A percentile compares a stretch with the other conserved stretches of the same genome.
phyloP scores from a whole-genome alignment of 2,329 filamentous ascomycete genomes.

The Curvularia verruculosa region DNA sequence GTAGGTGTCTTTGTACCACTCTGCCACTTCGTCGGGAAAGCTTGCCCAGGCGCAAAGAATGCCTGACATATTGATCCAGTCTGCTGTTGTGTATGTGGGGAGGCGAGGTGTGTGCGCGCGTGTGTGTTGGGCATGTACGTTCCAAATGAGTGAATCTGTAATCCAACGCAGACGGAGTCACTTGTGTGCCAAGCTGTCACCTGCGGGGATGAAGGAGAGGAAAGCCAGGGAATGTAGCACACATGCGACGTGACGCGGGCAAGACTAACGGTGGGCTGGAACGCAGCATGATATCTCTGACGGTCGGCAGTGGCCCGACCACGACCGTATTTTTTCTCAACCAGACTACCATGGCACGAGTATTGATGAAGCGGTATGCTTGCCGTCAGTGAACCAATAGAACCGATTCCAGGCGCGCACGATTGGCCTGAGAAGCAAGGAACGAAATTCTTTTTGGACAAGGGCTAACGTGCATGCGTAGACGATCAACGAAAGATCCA shows the following conservation, averaged over 20 bases:
- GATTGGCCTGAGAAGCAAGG: conserved; percentile 8
- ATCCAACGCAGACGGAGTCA: background rate
- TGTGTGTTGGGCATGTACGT: background rate
- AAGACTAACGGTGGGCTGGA: conserved; percentile 6
- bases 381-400: conserved; percentile 11
- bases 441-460: conserved; percentile 9
- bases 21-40: conserved; percentile 15
- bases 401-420: background rate
- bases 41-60: conserved; percentile 29
- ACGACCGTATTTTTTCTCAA: conserved; percentile 9
- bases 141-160: background rate
- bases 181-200: conserved; percentile 4
- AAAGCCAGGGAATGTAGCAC: background rate
- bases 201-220: background rate
- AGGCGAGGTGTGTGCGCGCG: background rate
- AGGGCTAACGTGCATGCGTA: conserved; percentile 11
- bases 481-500: conserved; percentile 11
- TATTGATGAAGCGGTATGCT: conserved; percentile 12
- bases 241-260: conserved; percentile 11
- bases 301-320: conserved; percentile 13
- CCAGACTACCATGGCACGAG: conserved; percentile 9
- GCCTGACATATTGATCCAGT: conserved; percentile 23
- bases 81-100: background rate
- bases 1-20: conserved; percentile 27
- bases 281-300: conserved; percentile 6